Base-by-base conservation (phyloP, 2,329 filamentous ascomycete genomes). In the Diaporthe aspalathi region DNA sequence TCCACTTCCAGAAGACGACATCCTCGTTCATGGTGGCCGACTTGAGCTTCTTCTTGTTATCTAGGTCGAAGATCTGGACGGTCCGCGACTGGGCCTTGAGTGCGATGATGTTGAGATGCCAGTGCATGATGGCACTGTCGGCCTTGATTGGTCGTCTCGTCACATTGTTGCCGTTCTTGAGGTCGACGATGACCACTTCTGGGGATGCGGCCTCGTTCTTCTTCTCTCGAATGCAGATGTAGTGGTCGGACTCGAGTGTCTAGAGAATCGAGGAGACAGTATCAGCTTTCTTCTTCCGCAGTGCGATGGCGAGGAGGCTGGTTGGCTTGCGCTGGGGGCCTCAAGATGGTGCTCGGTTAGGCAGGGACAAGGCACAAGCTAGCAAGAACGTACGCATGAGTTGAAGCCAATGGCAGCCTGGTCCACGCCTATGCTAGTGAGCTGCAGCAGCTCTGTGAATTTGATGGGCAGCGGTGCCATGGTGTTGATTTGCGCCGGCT, bases 121-220 rank as follows among this genome's bases (percentile, higher is more conserved):
- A 97, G 89, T 99, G 96, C 96, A 99, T 98, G 81, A 99, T 97
- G 78, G 97, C 96, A 90, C 95, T 98, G 85, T 99, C 96, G 79
- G 96, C 96, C 87, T 97, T 98, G 87, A 99, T 99, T 62, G 95
- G 94, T 81, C 95, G 91, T 79, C 93, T 92, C 77, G 94, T 96
- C 82, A 98, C 91, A 86, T 96, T 95, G 90, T 97, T 98, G 85
- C 91, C 91, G 85, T 98, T 97, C 85, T 98, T 98, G 80, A 99
- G 92, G 84, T 99, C 94, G 84, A 99, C 87, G 82, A 99, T 99
- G 83, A 99, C 93, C 76, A 99, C 95, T 84, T 98, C 95, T 75
- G 95, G 93, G 78, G 93, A 92, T 75, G 94, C 89, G 75, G 91
- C 90, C 78, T 94, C 93, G 81, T 89, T 92, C 83, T 95, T 92